phyloP scores from a whole-genome alignment of 305 asterid genomes.

The Plantago coronopus region DNA sequence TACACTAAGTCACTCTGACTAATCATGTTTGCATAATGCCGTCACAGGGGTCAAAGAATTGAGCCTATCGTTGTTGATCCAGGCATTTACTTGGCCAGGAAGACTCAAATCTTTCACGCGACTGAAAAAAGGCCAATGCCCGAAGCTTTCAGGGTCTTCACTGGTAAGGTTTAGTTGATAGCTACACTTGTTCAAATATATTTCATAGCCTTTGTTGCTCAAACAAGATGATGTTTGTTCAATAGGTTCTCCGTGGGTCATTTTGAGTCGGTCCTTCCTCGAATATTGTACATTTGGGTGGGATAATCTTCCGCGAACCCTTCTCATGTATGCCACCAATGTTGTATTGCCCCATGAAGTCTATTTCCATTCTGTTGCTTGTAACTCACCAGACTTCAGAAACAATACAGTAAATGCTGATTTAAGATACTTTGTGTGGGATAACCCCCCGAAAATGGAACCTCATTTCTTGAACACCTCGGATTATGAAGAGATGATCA shows the following conservation, averaged over 20 bases:
- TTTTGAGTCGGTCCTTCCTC: slow-evolving; percentile 79
- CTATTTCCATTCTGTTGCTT: slow-evolving; percentile 87
- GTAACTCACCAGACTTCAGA: slow-evolving; percentile 74
- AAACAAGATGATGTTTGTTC: slow-evolving; percentile 18
- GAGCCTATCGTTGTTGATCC: slow-evolving; percentile 94
- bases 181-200: no score
- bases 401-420: slow-evolving; percentile 80
- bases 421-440: slow-evolving; percentile 90
- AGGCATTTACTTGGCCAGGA: slow-evolving; percentile 80
- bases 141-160: slow-evolving; percentile 80
- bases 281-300: slow-evolving; percentile 87
- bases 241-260: slow-evolving; percentile 92
- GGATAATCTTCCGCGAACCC: slow-evolving; percentile 94
- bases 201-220: background rate
- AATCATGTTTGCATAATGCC: slow-evolving; percentile 25
- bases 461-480: slow-evolving; percentile 63
- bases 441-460: slow-evolving; percentile 95
- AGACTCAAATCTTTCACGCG: slow-evolving; percentile 87
- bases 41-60: slow-evolving; percentile 74
- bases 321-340: slow-evolving; percentile 76
- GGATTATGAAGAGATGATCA: slow-evolving; percentile 56
- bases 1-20: slow-evolving; percentile 10
- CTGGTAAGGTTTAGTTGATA: slow-evolving; percentile 43
- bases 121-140: slow-evolving; percentile 93
- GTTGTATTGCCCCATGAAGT: slow-evolving; percentile 77